A percentile compares a stretch with the other conserved stretches of the same genome.
Evolutionary conservation across 1,284 basidiomycete genomes (phyloP).

Genomic region (Vanrija humicola): DNA sequence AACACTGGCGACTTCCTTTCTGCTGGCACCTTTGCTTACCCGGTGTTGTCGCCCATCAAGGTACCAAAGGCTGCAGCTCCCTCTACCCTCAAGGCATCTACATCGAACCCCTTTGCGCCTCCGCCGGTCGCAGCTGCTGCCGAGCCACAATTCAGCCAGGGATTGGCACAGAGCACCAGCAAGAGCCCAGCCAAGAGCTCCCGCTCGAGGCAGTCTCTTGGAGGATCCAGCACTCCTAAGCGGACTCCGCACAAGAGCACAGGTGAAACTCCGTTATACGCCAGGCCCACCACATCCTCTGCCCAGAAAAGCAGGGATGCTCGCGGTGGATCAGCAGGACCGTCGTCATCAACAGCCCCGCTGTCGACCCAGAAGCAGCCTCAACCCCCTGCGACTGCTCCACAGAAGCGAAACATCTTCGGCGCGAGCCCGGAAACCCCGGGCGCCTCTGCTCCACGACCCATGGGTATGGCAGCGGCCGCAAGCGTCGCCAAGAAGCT

Average conservation of each 20-base stretch:
- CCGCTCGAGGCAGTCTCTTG: neutral
- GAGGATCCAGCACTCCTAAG: neutral
- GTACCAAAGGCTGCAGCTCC: neutral
- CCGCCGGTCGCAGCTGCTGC: neutral
- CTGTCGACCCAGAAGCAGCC: neutral
- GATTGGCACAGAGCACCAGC: neutral
- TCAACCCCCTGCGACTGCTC: neutral
- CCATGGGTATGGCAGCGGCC: conserved; percentile 26
- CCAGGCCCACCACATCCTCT: conserved; percentile 39
- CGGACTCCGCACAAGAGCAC: neutral
- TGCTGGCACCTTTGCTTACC: too few relatives aligned
- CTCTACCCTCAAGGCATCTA: neutral
- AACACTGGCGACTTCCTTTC: neutral
- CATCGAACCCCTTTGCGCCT: neutral
- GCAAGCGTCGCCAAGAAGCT: conserved; percentile 14
- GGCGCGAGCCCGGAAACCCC: conserved; percentile 10
- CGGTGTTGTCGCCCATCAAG: neutral
- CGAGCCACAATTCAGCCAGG: neutral
- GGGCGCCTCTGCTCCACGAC: conserved; percentile 23
- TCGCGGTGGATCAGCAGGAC: too few relatives aligned
- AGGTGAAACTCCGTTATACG: conserved; percentile 34
- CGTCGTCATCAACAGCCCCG: neutral
- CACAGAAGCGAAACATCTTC: conserved; percentile 40
- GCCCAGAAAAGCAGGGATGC: conserved; percentile 19
- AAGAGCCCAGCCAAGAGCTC: neutral